A percentile compares a stretch with the other conserved stretches of the same genome.
phyloP scores from a whole-genome alignment of 495 filamentous ascomycete genomes.

The Hapsidospora chrysogenum region DNA sequence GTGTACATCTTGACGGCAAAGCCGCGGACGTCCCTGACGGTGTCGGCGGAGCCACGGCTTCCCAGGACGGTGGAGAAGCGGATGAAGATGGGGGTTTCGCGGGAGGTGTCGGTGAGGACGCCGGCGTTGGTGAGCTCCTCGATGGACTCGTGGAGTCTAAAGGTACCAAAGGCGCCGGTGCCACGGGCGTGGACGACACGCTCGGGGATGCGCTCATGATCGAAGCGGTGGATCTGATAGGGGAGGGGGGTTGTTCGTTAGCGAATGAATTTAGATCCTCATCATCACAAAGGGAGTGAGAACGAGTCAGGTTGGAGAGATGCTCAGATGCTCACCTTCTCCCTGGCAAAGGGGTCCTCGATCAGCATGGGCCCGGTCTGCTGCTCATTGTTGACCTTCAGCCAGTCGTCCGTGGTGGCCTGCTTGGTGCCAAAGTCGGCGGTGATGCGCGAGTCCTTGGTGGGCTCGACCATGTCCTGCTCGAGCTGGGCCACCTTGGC shows the following conservation, averaged over 20 bases:
- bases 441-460: slow-evolving; percentile 31
- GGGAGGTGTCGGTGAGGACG: slow-evolving; percentile 63
- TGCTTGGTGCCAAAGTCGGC: slow-evolving; percentile 69
- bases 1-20: slow-evolving; percentile 70
- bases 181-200: slow-evolving; percentile 82
- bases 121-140: slow-evolving; percentile 53
- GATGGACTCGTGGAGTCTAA: slow-evolving; percentile 54
- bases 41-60: slow-evolving; percentile 60
- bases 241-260: neutral
- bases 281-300: neutral
- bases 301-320: slow-evolving; percentile 1
- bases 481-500: slow-evolving; percentile 25
- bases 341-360: slow-evolving; percentile 66
- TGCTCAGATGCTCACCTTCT: slow-evolving; percentile 39
- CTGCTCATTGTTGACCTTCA: slow-evolving; percentile 42
- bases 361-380: slow-evolving; percentile 55
- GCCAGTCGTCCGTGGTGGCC: slow-evolving; percentile 61
- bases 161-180: slow-evolving; percentile 68
- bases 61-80: slow-evolving; percentile 78
- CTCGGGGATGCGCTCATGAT: slow-evolving; percentile 80
- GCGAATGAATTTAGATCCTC: neutral
- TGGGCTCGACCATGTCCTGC: slow-evolving; percentile 15
- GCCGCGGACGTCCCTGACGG: slow-evolving; percentile 65
- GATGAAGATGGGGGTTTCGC: slow-evolving; percentile 62
- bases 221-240: slow-evolving; percentile 56